Evolutionary conservation across 306 rosid species (phyloP).

Genomic region (Ochetophila trinervis): DNA sequence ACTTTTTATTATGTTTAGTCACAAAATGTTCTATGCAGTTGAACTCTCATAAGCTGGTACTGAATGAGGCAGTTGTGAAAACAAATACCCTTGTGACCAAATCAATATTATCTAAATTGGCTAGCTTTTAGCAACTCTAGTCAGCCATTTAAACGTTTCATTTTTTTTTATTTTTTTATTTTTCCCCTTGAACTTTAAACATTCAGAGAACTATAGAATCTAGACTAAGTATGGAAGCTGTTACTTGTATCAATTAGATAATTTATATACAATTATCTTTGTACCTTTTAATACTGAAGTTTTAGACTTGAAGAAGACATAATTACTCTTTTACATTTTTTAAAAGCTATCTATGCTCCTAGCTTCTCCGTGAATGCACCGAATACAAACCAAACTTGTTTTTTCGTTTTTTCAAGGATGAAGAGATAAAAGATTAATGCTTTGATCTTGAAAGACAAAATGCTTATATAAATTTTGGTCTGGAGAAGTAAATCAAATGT

Average conservation of each 20-base stretch:
- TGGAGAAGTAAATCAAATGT: too few species aligned
- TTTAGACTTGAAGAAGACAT: constrained; percentile 2
- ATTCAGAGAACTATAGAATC: not conserved
- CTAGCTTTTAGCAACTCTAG: constrained; percentile 23
- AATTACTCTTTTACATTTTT: not conserved
- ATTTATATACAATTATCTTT: not conserved
- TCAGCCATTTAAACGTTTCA: constrained; percentile 2
- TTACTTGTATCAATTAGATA: too few species aligned
- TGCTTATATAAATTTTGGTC: not conserved
- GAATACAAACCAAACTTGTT: too few species aligned
- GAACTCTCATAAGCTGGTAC: constrained; percentile 28
- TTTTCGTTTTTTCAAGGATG: constrained; percentile 1
- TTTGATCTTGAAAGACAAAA: not conserved
- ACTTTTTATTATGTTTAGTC: constrained; percentile 37
- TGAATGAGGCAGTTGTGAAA: constrained; percentile 31
- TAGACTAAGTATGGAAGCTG: not conserved
- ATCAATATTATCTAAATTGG: constrained; percentile 34
- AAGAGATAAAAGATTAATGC: not conserved
- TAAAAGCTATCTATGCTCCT: not conserved
- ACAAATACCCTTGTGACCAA: constrained; percentile 31
- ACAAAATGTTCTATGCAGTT: constrained; percentile 34
- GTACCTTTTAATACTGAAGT: not conserved
- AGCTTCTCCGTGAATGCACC: not conserved
- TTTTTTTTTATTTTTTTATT: not conserved
- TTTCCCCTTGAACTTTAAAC: not conserved